These are phyloP conservation scores for Biscogniauxia sp. DNA, from an alignment of 2,329 filamentous ascomycete genomes.

Conservation along the genomic window DNA sequence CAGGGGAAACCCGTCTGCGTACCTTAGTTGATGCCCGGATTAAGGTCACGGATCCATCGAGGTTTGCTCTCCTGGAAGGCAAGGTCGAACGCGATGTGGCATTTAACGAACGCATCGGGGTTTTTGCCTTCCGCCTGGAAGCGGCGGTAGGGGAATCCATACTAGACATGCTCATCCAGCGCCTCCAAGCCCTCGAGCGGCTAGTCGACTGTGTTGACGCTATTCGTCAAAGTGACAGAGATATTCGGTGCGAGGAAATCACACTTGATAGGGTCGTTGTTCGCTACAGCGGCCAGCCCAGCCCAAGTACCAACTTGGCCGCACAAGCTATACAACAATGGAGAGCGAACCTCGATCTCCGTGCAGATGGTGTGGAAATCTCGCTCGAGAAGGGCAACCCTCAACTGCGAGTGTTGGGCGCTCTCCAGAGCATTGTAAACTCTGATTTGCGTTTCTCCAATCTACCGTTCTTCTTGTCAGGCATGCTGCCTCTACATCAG, in stretches of 20 bases:
- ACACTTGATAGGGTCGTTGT: conserved; percentile 65
- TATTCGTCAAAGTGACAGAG: conserved; percentile 54
- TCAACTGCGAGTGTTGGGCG: conserved; percentile 61
- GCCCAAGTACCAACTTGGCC: conserved; percentile 16
- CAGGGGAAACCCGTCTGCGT: conserved; percentile 31
- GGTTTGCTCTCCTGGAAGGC: conserved; percentile 53
- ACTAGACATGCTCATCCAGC: conserved; percentile 55
- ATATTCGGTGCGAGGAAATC: conserved; percentile 57
- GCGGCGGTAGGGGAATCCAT: conserved; percentile 58
- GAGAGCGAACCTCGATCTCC: conserved; percentile 59
- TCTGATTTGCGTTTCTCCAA: conserved; percentile 46
- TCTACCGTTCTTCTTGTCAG: conserved; percentile 53
- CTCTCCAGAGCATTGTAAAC: conserved; percentile 52
- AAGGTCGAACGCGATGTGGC: conserved; percentile 60
- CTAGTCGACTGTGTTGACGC: conserved; percentile 69
- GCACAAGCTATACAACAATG: conserved; percentile 35
- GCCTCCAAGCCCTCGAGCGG: conserved; percentile 66
- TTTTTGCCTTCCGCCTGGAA: conserved; percentile 61
- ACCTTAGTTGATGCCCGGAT: conserved; percentile 54
- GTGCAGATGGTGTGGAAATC: conserved; percentile 53
- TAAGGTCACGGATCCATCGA: conserved; percentile 49
- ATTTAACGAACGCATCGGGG: conserved; percentile 58
- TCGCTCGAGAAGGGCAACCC: conserved; percentile 62
- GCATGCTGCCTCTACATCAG: conserved; percentile 63
- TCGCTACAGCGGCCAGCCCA: conserved; percentile 53